Base-by-base conservation (phyloP, 176 grass and related monocot genomes). In the Avena atlantica region DNA sequence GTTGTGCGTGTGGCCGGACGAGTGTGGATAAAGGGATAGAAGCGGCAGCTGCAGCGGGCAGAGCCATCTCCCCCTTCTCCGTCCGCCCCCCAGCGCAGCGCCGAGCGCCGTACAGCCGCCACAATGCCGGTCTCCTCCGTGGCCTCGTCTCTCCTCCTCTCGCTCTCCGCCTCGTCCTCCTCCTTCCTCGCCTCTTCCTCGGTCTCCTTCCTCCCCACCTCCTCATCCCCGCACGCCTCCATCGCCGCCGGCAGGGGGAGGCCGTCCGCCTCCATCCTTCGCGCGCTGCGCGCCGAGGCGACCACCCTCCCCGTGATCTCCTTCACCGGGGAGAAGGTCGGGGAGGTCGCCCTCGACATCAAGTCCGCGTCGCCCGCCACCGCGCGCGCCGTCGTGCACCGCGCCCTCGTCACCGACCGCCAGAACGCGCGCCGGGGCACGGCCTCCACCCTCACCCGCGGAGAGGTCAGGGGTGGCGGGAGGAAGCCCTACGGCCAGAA, bases 401-500 rank as follows among this genome's bases (percentile, higher is more conserved):
- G 97, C 70, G 94, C 79, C 69, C 65, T 99, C 87, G 80, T 99
- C 85, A 91, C 97, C 79, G 97, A 94, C 92, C 93, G 85, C 76
- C 97, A 94, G 92, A 99, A 99, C 89, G 86, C 83, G 78, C 94
- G 97, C 8, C 94, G 94, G 6, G 97, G 97, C 80, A 96, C 97
- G 8, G 97, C 97, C 40, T 96, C 94, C 85, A 99, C 97, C 51
- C 87, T 99, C 79, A 99, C 97, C 75, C 97, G 97, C 80, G 87
- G 80, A 1, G 97, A 96, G 92, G 97, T 99, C n/a, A 5, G 97
- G 0, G 97, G 97, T 1, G 94, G 97, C 7, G 97, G 97, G 56
- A 89, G 51, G 89, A 99, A 99, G 86, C 97, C 97, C 60, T 99
- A 93, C 89, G 82, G 76, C 55, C 97, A 99, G 87, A 99, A 99